Evolutionary conservation across 2,329 filamentous ascomycete genomes (phyloP), one percentile per base, ranked within the genome.

Genomic region (Epichloe brachyelytri): DNA sequence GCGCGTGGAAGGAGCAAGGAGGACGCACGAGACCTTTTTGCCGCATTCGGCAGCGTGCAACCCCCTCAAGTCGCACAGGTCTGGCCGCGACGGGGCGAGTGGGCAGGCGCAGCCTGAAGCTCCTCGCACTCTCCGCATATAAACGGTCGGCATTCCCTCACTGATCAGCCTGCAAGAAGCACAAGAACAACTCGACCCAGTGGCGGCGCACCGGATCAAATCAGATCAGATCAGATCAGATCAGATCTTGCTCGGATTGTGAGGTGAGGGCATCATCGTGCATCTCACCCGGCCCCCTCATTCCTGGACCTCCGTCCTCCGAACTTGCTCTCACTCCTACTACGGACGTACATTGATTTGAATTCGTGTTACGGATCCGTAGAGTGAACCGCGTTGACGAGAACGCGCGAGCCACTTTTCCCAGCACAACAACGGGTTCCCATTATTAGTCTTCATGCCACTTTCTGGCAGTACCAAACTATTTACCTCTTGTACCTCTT

Each of bases 71-170:
- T 30, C 46, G 36, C 38, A 43, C 38, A 43, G 47, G 30, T 34
- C n/a, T 38, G 20, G 20, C 22, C 12, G 26, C 8, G 26, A 30
- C 26, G 26, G 26, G 26, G 26, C 26, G 26, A 30, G 20, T 36
- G 22, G 26, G 44, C 44, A 46, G 30, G 44, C 26, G 44, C 44
- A 44, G 11, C 22, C 22, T 26, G 22, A 26, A 26, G 22, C 22
- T 26, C 22, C 22, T 26, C 22, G 6, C 22, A 8, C 22, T 26
- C 22, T 26, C 22, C 22, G 22, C 71, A 74, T 73, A 74, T 74
- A 74, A 74, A 74, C 71, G 68, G 59, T 60, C 62, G 63, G 58
- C 61, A 65, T 68, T 72, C 70, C 70, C 70, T 66, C 64, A 40
- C 50, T 40, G 33, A 20, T 10, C 45, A 14, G 12, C n/a, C 22